Evolutionary conservation across 805 yeast genomes (phyloP), one percentile per base, ranked within the genome.

Genomic region (Wickerhamia fluorescens): DNA sequence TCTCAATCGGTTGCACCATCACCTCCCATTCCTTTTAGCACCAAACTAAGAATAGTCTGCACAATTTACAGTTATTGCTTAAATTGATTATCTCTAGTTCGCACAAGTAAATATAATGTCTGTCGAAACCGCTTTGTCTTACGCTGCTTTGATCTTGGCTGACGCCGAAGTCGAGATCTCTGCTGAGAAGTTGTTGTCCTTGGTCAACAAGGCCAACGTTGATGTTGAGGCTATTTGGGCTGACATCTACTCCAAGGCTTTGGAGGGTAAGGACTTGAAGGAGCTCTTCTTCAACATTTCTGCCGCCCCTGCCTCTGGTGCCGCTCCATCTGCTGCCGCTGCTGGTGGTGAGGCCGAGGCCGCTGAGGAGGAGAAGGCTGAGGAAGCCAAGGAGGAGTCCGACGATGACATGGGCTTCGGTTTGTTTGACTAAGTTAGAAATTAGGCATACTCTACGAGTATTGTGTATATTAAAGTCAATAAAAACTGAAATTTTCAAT

Each of bases 11-110:
- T n/a, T n/a, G n/a, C n/a, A n/a, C n/a, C n/a, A n/a, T n/a, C 21
- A 17, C 15, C 17, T 24, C n/a, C n/a, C n/a, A n/a, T n/a, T n/a
- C n/a, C n/a, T n/a, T n/a, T n/a, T n/a, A n/a, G n/a, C n/a, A n/a
- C n/a, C n/a, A n/a, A 53, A 61, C 65, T 59, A 61, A 63, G 67
- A 58, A 46, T 64, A 64, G 70, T 64, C 70, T 60, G 69, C 70
- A 36, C 34, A 24, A 51, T 43, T 47, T 51, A 40, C 31, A 34
- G 31, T 25, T 25, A 34, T 30, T 40, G 69, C 68, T 63, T 63
- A 64, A 63, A 58, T 47, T 49, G 70, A 64, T 64, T 64, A 64
- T 56, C 53, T 61, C 70, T 64, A 63, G 68, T 63, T 56, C 33
- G 14, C 30, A n/a, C n/a, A n/a, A n/a, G n/a, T n/a, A n/a, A n/a